These are phyloP conservation scores for Apiotrichum akiyoshidainum DNA, from an alignment of 1,284 basidiomycete species.

Conservation along the genomic window DNA sequence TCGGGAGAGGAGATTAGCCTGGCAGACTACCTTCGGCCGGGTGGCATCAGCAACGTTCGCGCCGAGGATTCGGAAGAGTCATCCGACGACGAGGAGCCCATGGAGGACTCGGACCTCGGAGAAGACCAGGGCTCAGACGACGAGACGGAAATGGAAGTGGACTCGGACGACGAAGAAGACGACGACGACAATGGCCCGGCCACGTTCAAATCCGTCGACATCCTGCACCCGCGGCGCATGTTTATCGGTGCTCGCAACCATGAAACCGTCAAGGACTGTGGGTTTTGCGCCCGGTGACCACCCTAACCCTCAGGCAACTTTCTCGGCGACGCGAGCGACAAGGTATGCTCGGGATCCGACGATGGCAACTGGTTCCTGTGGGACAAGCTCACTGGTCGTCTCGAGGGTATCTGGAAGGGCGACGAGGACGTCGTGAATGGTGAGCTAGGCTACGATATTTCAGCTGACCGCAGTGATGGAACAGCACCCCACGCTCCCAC, in stretches of 20 bases:
- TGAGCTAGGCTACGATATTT: constrained; percentile 17
- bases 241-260: constrained; percentile 76
- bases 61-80: neutral
- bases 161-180: constrained; percentile 26
- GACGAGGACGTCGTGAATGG: constrained; percentile 76
- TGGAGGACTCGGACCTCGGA: constrained; percentile 14
- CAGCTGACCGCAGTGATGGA: constrained; percentile 58
- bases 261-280: constrained; percentile 87
- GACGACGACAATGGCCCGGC: constrained; percentile 18
- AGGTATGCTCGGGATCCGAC: constrained; percentile 81
- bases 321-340: constrained; percentile 71
- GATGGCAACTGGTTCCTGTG: constrained; percentile 75
- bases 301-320: constrained; percentile 65
- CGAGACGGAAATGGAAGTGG: constrained; percentile 34
- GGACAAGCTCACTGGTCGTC: constrained; percentile 63
- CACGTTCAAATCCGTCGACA: constrained; percentile 53
- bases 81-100: constrained; percentile 1
- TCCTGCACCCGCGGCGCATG: constrained; percentile 64
- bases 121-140: constrained; percentile 33
- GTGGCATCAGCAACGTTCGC: no score
- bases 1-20: no score
- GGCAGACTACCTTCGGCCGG: no score
- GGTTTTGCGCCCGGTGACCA: constrained; percentile 30
- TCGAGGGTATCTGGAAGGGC: constrained; percentile 78
- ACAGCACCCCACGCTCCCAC: constrained; percentile 71